These are phyloP conservation scores for Trichoderma virens DNA, from an alignment of 495 filamentous ascomycete genomes.

Conservation along the genomic window DNA sequence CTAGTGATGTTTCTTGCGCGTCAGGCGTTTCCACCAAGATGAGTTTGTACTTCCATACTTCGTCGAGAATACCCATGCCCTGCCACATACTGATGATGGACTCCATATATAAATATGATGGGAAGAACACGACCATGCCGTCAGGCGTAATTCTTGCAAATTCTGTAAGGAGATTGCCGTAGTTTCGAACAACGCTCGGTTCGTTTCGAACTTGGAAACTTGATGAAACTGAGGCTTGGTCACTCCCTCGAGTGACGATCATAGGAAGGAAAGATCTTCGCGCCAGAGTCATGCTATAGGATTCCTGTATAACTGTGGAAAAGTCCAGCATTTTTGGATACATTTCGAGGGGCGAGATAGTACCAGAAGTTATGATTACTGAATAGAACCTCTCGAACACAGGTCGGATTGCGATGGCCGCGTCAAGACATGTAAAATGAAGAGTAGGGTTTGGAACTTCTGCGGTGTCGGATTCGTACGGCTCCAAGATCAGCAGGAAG, in stretches of 20 bases:
- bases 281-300: constrained; percentile 94
- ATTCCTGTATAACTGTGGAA: constrained; percentile 83
- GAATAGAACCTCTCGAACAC: constrained; percentile 96
- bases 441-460: constrained; percentile 93
- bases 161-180: constrained; percentile 84
- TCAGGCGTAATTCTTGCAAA: constrained; percentile 93
- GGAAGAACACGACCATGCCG: constrained; percentile 98
- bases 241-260: constrained; percentile 91
- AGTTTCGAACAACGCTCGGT: constrained; percentile 88
- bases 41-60: constrained; percentile 98
- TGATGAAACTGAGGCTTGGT: constrained; percentile 85
- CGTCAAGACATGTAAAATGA: constrained; percentile 95
- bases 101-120: constrained; percentile 98
- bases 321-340: constrained; percentile 99
- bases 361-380: constrained; percentile 97
- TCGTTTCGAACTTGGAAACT: constrained; percentile 94
- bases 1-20: constrained; percentile 91
- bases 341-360: constrained; percentile 95
- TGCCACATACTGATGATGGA: constrained; percentile 99
- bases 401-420: constrained; percentile 95
- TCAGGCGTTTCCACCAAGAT: constrained; percentile 98
- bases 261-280: constrained; percentile 94
- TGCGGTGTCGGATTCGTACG: constrained; percentile 90
- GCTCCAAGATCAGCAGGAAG: constrained; percentile 91
- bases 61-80: constrained; percentile 92